Evolutionary conservation across 2,329 filamentous ascomycete genomes (phyloP), one percentile per base, ranked within the genome.

Genomic region (Hypoxylon sp.): DNA sequence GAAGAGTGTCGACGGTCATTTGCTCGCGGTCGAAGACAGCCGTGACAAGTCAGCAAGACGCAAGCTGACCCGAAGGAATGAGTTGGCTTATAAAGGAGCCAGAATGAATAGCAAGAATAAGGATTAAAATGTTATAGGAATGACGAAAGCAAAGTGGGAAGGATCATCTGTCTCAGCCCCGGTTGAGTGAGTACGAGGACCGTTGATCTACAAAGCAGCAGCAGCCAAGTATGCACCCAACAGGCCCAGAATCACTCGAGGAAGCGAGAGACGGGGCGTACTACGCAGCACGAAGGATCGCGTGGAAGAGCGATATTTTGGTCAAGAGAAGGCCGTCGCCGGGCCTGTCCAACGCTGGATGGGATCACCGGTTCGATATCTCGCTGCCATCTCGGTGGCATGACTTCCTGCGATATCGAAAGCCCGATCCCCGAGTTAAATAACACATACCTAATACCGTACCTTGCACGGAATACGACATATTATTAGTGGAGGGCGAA

Each of bases 1-100:
- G 42, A 49, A 35, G 20, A 29, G 35, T 46, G 38, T 57, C 50
- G 48, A 29, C 49, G 58, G 49, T 65, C 64, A 69, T 66, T 48
- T 54, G 61, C 64, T 47, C 50, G 60, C 49, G 54, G 24, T 45
- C 17, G 24, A 15, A 18, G 37, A 23, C 38, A 29, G 17, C 51
- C 45, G 41, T 54, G 38, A 35, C 38, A 45, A 31, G 35, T 23
- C 45, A 48, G 46, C 37, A 37, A n/a, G 37, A 43, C 9, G 37
- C 23, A 41, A 8, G 27, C 17, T 29, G 40, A 31, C 48, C n/a
- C 27, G 42, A 52, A 42, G 27, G 58, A 48, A 26, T 27, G 41
- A 20, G 40, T 49, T 31, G 46, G 48, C 29, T 51, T 38, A n/a
- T 40, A 51, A 46, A 23, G 4, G 3, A 29, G 43, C 10, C 3